phyloP scores from a whole-genome alignment of 495 filamentous ascomycete genomes.

The Xanthoparmelia taractica region DNA sequence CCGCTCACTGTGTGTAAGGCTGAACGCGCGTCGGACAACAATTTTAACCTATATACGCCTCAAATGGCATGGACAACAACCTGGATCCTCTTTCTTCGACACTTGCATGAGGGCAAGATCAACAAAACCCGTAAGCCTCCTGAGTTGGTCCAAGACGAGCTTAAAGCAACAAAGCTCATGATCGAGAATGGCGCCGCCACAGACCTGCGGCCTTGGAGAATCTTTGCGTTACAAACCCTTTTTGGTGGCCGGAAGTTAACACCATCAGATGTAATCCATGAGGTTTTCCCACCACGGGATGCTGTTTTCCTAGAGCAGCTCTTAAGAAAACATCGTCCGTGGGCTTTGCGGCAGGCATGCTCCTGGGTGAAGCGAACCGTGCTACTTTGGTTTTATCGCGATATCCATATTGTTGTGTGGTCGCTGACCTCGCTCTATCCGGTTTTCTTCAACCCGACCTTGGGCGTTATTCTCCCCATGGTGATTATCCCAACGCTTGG shows the following conservation, averaged over 20 bases:
- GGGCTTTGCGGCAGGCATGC: not conserved
- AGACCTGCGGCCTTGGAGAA: constrained; percentile 4
- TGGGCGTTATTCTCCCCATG: constrained; percentile 3
- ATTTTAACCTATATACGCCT: not conserved
- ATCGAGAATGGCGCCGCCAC: constrained; percentile 3
- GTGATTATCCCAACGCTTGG: not conserved
- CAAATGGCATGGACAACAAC: not conserved
- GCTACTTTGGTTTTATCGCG: constrained; percentile 5
- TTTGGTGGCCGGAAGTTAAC: not conserved
- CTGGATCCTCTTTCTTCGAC: not conserved
- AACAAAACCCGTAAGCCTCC: not conserved
- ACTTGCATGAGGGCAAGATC: not conserved
- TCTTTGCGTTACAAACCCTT: not conserved
- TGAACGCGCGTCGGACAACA: not conserved
- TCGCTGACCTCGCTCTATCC: not conserved
- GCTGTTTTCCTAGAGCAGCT: not conserved
- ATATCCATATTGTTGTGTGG: constrained; percentile 1
- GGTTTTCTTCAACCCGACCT: not conserved
- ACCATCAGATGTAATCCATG: constrained; percentile 7
- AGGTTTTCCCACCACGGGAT: not conserved
- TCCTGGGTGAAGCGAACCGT: not conserved
- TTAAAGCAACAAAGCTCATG: not conserved
- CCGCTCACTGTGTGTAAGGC: not conserved
- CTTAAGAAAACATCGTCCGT: not conserved
- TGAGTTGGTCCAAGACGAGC: not conserved